Percentiles rank a stretch among this genome's conserved stretches.
These are phyloP conservation scores for Diaporthe nobilis DNA, from an alignment of 2,329 filamentous ascomycete species.

Conservation along the genomic window DNA sequence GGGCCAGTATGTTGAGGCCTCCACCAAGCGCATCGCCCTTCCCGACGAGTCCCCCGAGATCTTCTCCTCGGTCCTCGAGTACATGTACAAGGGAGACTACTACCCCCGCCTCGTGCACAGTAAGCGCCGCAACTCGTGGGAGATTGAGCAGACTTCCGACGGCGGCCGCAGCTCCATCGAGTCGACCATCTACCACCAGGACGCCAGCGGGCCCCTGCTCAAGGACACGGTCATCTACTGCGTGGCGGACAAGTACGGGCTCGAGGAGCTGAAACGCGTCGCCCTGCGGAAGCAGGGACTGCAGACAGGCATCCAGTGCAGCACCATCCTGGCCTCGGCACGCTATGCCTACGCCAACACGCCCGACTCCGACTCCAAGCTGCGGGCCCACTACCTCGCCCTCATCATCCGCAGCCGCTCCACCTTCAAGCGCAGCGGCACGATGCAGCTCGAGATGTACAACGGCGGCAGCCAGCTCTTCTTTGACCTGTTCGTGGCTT, in stretches of 20 bases:
- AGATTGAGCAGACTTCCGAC: conserved; percentile 74
- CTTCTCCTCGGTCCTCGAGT: conserved; percentile 91
- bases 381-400: conserved; percentile 91
- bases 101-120: conserved; percentile 87
- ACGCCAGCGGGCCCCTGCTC: conserved; percentile 73
- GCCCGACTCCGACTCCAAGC: conserved; percentile 89
- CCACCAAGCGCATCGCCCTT: conserved; percentile 81
- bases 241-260: conserved; percentile 84
- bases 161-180: conserved; percentile 59
- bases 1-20: conserved; percentile 72
- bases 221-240: conserved; percentile 95
- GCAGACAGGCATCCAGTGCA: conserved; percentile 85
- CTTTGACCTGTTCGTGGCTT: conserved; percentile 93
- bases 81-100: conserved; percentile 95
- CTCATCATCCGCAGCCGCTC: conserved; percentile 89
- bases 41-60: conserved; percentile 91
- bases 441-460: conserved; percentile 96
- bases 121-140: conserved; percentile 84
- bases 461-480: conserved; percentile 85
- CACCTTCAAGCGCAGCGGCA: conserved; percentile 94
- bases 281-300: conserved; percentile 91
- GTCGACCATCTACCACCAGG: conserved; percentile 77
- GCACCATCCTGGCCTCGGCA: conserved; percentile 88
- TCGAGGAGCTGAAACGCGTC: conserved; percentile 87
- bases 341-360: conserved; percentile 92